phyloP scores from a whole-genome alignment of 139 green algal genomes.

The Eudorina sp. region DNA sequence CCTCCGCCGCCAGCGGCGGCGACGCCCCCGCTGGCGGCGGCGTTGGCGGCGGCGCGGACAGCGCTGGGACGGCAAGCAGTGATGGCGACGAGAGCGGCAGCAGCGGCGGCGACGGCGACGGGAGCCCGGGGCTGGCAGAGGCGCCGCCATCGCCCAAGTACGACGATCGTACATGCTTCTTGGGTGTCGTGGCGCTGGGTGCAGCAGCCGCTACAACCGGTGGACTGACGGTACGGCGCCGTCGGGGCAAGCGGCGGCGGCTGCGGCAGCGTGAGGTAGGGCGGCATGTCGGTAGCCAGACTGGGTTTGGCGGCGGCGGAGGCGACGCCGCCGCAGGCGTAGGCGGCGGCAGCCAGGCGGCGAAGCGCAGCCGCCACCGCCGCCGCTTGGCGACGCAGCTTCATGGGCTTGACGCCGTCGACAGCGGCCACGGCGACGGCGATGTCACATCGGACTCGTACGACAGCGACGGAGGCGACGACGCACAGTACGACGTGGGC shows the following conservation, averaged over 20 bases:
- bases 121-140: constrained; percentile 59
- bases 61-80: neutral
- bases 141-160: constrained; percentile 95
- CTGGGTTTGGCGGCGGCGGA: neutral
- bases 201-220: neutral
- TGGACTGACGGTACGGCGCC: neutral
- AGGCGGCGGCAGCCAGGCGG: neutral
- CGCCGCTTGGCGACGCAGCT: constrained; percentile 9
- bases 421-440: neutral
- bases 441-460: neutral
- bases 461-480: neutral
- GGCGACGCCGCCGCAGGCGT: neutral
- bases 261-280: neutral
- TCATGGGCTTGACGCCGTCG: neutral
- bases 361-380: constrained; percentile 8
- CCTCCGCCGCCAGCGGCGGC: neutral
- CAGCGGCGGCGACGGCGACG: neutral
- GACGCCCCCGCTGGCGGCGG: neutral
- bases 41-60: neutral
- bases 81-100: neutral
- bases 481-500: constrained; percentile 12
- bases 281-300: neutral
- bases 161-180: constrained; percentile 89
- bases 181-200: constrained; percentile 32
- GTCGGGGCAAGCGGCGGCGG: neutral